These are phyloP conservation scores for Mortierella claussenii DNA, from an alignment of 192 early-diverging fungal species.

Conservation along the genomic window DNA sequence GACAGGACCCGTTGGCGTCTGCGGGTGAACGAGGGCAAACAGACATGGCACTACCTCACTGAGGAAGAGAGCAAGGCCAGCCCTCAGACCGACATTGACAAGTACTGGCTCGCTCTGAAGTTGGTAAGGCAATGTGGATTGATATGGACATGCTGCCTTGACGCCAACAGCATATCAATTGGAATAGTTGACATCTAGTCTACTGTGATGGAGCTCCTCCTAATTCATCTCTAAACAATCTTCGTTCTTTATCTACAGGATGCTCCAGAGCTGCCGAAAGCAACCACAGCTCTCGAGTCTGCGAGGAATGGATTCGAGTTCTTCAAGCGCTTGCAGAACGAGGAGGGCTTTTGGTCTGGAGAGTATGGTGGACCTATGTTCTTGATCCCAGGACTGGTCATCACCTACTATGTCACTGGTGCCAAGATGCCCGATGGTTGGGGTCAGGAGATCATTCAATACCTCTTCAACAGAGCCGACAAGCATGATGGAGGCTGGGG, in stretches of 20 bases:
- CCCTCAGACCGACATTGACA: constrained; percentile 84
- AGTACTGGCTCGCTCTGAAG: constrained; percentile 89
- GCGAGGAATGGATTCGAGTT: constrained; percentile 96
- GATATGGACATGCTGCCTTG: too few species aligned
- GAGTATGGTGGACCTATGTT: constrained; percentile 99
- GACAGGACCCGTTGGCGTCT: constrained; percentile 92
- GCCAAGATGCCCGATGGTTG: constrained; percentile 70
- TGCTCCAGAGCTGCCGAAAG: constrained; percentile 61
- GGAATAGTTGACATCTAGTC: too few species aligned
- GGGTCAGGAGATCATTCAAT: constrained; percentile 84
- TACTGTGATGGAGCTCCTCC: not conserved
- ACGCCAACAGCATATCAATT: too few species aligned
- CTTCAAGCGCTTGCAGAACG: constrained; percentile 86
- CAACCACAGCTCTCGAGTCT: constrained; percentile 78
- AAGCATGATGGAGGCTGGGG: constrained; percentile 96
- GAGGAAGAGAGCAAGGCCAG: constrained; percentile 61
- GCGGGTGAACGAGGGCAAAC: constrained; percentile 84
- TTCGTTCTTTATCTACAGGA: constrained; percentile 44
- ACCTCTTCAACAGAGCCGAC: constrained; percentile 85
- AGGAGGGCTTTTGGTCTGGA: constrained; percentile 95
- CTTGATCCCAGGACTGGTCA: constrained; percentile 90
- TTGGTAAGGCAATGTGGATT: constrained; percentile 44
- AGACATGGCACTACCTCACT: constrained; percentile 90
- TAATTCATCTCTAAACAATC: constrained; percentile 2
- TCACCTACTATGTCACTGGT: constrained; percentile 89